Conservation (phyloP, 805 yeast genomes). For the Myxozyma lipomycoides region DNA sequence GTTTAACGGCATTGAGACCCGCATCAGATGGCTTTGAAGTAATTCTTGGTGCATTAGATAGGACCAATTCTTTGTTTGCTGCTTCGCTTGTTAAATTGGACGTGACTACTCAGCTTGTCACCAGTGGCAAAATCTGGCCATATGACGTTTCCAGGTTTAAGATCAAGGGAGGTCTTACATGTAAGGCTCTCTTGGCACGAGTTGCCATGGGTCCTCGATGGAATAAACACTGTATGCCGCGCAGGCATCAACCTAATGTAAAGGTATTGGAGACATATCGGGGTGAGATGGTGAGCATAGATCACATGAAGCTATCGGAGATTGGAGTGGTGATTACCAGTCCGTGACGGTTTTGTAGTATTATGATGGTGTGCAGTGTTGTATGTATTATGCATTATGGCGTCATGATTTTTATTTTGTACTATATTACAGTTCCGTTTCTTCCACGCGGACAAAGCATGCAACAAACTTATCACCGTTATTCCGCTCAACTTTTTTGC, state of each 20-base stretch:
- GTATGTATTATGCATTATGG: too few species aligned
- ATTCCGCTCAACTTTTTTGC: slow-evolving; percentile 91
- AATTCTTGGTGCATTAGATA: slow-evolving; percentile 17
- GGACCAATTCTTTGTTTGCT: slow-evolving; percentile 2
- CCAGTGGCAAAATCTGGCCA: slow-evolving; percentile 6
- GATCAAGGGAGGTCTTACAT: neutral
- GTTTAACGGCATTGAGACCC: slow-evolving; percentile 5
- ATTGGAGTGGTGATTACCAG: slow-evolving; percentile 3
- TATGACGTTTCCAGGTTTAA: slow-evolving; percentile 11
- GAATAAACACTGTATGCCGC: neutral
- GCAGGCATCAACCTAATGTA: slow-evolving; percentile 1
- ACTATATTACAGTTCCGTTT: slow-evolving; percentile 9
- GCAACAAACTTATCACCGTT: slow-evolving; percentile 84
- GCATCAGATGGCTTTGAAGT: slow-evolving; percentile 8
- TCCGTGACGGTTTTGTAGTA: neutral
- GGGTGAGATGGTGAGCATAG: slow-evolving; percentile 7
- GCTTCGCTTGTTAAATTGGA: slow-evolving; percentile 8
- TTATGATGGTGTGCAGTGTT: neutral
- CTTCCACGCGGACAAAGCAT: slow-evolving; percentile 43
- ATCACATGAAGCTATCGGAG: slow-evolving; percentile 11
- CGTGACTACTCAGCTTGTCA: slow-evolving; percentile 2
- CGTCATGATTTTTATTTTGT: slow-evolving; percentile 1
- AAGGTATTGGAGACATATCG: slow-evolving; percentile 12
- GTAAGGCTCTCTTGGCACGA: neutral
- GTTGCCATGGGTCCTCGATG: neutral